These are phyloP conservation scores for Botrytis deweyae DNA, from an alignment of 2,329 filamentous ascomycete species.

Conservation along the genomic window DNA sequence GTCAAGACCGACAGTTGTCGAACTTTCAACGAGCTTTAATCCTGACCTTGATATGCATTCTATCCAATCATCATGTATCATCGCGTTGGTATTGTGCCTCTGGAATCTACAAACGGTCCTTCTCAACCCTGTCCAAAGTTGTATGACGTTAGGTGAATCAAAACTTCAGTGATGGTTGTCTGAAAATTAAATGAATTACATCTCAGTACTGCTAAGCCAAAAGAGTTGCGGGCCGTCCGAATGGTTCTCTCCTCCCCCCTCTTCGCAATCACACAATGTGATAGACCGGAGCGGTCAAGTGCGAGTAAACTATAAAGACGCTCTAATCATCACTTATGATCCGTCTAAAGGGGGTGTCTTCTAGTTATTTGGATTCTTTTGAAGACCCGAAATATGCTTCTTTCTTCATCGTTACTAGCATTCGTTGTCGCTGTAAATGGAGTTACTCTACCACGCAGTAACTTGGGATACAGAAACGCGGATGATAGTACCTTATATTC, in stretches of 20 bases:
- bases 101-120: neutral
- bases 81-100: neutral
- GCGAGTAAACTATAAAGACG: neutral
- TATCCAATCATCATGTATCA: neutral
- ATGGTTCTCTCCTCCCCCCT: neutral
- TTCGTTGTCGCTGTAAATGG: neutral
- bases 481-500: neutral
- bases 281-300: neutral
- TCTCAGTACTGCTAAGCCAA: neutral
- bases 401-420: neutral
- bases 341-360: rapidly evolving
- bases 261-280: neutral
- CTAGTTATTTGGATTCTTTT: neutral
- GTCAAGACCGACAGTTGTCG: neutral
- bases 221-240: neutral
- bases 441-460: neutral
- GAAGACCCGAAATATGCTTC: neutral
- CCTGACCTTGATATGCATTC: neutral
- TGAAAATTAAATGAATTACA: neutral
- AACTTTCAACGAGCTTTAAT: neutral
- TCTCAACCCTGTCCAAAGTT: neutral
- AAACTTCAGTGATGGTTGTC: neutral
- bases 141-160: neutral
- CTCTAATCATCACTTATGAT: neutral
- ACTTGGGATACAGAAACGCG: neutral